Conservation (phyloP, 192 early-diverging fungal species). For the Podila epicladia region DNA sequence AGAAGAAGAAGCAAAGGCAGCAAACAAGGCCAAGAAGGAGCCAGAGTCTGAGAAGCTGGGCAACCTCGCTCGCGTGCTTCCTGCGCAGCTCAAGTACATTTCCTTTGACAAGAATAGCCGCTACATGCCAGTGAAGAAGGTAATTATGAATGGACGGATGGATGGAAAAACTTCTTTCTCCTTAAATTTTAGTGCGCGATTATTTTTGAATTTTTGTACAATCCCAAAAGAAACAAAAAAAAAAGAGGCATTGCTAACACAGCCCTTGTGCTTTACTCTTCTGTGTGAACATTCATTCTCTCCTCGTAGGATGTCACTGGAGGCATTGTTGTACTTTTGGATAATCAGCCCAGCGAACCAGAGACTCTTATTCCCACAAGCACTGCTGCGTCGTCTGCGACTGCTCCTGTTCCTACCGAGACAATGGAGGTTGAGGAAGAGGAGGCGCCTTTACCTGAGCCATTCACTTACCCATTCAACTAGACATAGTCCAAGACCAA, state of each 20-base stretch:
- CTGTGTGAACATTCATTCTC: background rate
- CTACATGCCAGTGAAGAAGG: constrained; percentile 91
- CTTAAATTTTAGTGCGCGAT: background rate
- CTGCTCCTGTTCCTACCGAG: constrained; percentile 30
- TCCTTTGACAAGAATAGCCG: constrained; percentile 86
- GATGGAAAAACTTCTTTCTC: background rate
- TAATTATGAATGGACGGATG: constrained; percentile 29
- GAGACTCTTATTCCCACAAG: constrained; percentile 80
- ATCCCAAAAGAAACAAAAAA: too few species aligned
- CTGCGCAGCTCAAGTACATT: constrained; percentile 87
- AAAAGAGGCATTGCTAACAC: background rate
- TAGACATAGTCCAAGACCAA: constrained; percentile 14
- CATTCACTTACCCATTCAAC: constrained; percentile 85
- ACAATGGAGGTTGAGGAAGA: constrained; percentile 62
- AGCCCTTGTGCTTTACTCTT: background rate
- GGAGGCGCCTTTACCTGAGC: constrained; percentile 76
- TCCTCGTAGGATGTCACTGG: constrained; percentile 61
- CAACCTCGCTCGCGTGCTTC: constrained; percentile 91
- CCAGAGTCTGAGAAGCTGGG: constrained; percentile 77
- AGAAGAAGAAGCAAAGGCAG: constrained; percentile 69
- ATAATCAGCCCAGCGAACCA: constrained; percentile 78
- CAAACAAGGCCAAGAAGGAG: constrained; percentile 81
- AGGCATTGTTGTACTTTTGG: constrained; percentile 90
- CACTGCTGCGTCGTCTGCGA: constrained; percentile 5
- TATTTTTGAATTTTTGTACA: background rate